Base-by-base conservation (phyloP, 2,329 filamentous ascomycete species). In the Curvularia eragrostidis region DNA sequence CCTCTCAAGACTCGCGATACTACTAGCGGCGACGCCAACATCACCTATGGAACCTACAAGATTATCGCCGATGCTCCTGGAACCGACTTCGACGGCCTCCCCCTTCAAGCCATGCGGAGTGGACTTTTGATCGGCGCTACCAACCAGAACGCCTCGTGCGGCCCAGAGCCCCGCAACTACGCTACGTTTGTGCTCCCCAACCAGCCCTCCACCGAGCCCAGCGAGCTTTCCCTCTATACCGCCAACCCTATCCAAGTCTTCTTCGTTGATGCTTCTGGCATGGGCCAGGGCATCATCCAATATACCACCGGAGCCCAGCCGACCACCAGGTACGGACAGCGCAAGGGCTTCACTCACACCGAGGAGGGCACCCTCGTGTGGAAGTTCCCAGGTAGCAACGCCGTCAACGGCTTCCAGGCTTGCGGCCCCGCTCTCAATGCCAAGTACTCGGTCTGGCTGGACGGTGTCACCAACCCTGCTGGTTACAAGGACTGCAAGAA, bases 261-360 rank as follows among this genome's bases (percentile, higher is more conserved):
- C 49, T 87, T 68, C 61, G 81, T 81, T 39, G 85, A 88, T 71
- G 81, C 82, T 43, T 85, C 83, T 44, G 85, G 84, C 67, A 86
- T 86, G 84, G 85, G 83, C 81, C 81, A 67, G 58, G 86, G 86
- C 49, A 74, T 77, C 21, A 66, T 87, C 41, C 79, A 81, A 41
- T 88, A 85, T 77, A 79, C 80, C 32, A 83, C 80, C 3, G 81
- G 81, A 41, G 79, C 65, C 38, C 65, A 80, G 63, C 54, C 65
- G 6, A 55, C 75, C 0, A 78, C 79, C 28, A 65, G 63, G 32
- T 80, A 83, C 68, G 71, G 58, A 24, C 82, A 87, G 77, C 74
- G 76, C 52, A 77, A 75, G 43, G 79, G 79, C 54, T 88, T 83
- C 78, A 62, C 72, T 23, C 60, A 86, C 48, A 78, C 81, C 65